Base-by-base conservation (phyloP, 495 filamentous ascomycete species). In the Chaetomium tenue region DNA sequence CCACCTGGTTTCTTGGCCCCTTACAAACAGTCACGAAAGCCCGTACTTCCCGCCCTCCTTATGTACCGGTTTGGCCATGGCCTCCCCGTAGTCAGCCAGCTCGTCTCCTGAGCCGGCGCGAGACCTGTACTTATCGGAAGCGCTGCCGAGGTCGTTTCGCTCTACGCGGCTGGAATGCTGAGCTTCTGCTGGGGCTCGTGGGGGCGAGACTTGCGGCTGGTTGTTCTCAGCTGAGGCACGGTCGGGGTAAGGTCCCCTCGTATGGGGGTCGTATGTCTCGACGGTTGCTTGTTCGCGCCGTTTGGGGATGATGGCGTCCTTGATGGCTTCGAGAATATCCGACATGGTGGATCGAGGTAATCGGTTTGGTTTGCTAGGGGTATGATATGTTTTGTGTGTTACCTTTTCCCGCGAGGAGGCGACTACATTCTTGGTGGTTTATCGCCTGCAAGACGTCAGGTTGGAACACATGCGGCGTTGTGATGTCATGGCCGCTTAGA, bases 51-150 rank as follows among this genome's bases (percentile, higher is more conserved):
- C 55, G 1, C 54, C 61, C 22, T 57, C 56, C 58, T 37, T 51
- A 11, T 62, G 26, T 11, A 33, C 52, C 22, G 63, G 58, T 51
- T 62, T 65, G 26, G 62, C 33, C 25, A 53, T 60, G 5, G 60
- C 63, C 8, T 20, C 30, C 12, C 64, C 62, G 12, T 44, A 28
- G 42, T 58, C 67, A 18, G 57, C 64, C 13, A 61, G 5, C 25
- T 64, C 67, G n/a, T 66, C 61, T 44, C 54, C 76, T 66, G 74
- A 76, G 60, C 79, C 76, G 25, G 78, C 66, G 68, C 76, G 72
- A 16, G 77, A 75, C 9, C 9, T 37, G 8, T 12, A 1, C 33
- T 1, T 37, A 66, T 79, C 78, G 28, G 73, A 73, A 12, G 74
- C 76, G 66, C 81, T 79, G n/a, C 65, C 63, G 47, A 60, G 60